A percentile compares a stretch with the other conserved stretches of the same genome.
These are phyloP conservation scores for Naganishia onofrii DNA, from an alignment of 768 basidiomycete species.

Conservation along the genomic window DNA sequence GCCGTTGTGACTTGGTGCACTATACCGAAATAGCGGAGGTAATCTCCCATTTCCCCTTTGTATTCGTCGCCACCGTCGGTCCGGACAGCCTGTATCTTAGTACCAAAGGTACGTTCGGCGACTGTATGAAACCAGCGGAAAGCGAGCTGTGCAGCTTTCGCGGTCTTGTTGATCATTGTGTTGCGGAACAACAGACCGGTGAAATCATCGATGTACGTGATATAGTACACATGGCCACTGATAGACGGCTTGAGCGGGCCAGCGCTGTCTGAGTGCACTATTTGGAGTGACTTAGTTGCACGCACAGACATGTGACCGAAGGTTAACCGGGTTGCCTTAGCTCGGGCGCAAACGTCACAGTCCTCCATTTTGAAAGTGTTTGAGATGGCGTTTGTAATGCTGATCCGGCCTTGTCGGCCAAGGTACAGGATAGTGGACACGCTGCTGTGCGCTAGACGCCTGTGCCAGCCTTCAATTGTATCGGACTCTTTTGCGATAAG, in stretches of 20 bases:
- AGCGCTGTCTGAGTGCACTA: slow-evolving; percentile 34
- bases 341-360: neutral
- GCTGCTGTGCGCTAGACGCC: neutral
- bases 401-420: neutral
- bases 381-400: neutral
- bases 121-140: slow-evolving; percentile 15
- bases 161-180: neutral
- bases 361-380: slow-evolving; percentile 13
- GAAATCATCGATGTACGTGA: slow-evolving; percentile 33
- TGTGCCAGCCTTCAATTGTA: neutral
- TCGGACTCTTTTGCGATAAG: neutral
- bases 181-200: slow-evolving; percentile 2
- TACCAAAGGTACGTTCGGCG: slow-evolving; percentile 8
- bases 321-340: neutral
- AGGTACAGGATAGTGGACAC: neutral
- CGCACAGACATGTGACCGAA: slow-evolving; percentile 25
- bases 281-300: slow-evolving; percentile 26
- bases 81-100: slow-evolving; percentile 31
- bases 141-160: neutral
- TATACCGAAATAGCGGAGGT: slow-evolving; percentile 17
- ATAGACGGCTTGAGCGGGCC: slow-evolving; percentile 23
- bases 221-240: slow-evolving; percentile 17
- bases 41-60: neutral
- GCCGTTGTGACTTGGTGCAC: slow-evolving; percentile 31
- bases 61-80: slow-evolving; percentile 36